Evolutionary conservation across 768 basidiomycete species (phyloP).

Genomic region (Mycena olivaceomarginata): DNA sequence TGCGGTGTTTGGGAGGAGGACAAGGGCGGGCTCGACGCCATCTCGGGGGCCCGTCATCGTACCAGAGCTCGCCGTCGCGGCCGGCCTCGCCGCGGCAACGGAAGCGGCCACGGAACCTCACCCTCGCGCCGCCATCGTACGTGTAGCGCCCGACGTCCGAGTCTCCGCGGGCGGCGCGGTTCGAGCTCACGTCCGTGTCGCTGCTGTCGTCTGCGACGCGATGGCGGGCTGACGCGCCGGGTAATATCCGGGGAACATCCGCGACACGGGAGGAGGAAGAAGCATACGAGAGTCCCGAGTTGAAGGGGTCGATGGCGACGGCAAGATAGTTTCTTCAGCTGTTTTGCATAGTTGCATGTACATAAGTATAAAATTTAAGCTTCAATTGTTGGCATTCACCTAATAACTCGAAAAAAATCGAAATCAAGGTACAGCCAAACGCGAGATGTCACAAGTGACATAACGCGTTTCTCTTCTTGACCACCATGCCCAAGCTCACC

Average conservation of each 20-base stretch:
- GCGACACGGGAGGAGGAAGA: slow-evolving; percentile 64
- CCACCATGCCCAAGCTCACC: no score
- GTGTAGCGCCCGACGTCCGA: slow-evolving; percentile 51
- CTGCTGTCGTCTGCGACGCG: slow-evolving; percentile 43
- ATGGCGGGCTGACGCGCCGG: slow-evolving; percentile 38
- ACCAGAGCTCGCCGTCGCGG: slow-evolving; percentile 42
- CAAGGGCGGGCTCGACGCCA: slow-evolving; percentile 50
- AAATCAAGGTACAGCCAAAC: no score
- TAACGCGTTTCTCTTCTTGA: no score
- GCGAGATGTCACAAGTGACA: no score
- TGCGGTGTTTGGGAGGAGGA: slow-evolving; percentile 87
- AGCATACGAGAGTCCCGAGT: slow-evolving; percentile 78
- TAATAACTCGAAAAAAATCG: no score
- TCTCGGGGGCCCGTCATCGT: slow-evolving; percentile 36
- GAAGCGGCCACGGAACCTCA: slow-evolving; percentile 42
- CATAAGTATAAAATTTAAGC: no score
- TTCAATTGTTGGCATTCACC: no score
- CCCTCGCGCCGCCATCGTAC: slow-evolving; percentile 47
- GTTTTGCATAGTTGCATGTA: no score
- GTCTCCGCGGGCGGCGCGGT: slow-evolving; percentile 58
- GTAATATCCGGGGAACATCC: slow-evolving; percentile 54
- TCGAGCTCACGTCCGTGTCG: slow-evolving; percentile 53
- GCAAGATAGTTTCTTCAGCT: no score
- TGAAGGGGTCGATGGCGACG: slow-evolving; percentile 83
- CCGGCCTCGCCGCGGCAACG: slow-evolving; percentile 50